Evolutionary conservation across 805 yeast genomes (phyloP), one percentile per base, ranked within the genome.

Genomic region (Metschnikowia henanensis): DNA sequence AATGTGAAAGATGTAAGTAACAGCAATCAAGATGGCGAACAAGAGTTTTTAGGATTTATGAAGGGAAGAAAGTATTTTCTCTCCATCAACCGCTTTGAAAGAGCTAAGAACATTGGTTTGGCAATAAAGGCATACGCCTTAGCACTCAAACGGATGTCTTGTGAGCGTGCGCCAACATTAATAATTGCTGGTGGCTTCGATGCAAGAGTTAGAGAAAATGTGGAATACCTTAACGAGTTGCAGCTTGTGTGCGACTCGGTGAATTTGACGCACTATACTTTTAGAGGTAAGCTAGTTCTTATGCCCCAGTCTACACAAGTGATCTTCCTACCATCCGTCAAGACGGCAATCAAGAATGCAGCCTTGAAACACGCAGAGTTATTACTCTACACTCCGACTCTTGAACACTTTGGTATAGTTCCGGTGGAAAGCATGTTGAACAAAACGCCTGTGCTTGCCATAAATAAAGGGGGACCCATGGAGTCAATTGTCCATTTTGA

Each of bases 361-460:
- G 72, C 94, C 21, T 66, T 94, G 26, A 61, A 74, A 30, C 63
- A 70, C 8, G 73, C 91, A 2, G 74, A 76, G 36, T 53, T 86
- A 43, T 71, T 94, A 18, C 65, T 91, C 35, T 94, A 94, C 60
- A 94, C 99, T 0, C 99, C 99, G 3, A 74, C 86, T 0, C 77
- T 77, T 55, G 99, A 94, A 63, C 99, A 94, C 66, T 94, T 94
- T 60, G 99, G 99, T 12, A 94, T 94, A 51, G 99, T 94, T 8
- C 99, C 99, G 1, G 73, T 94, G 13, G 99, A 94, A 61, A 91
- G 96, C 10, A 91, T 94, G 97, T 75, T 84, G 36, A 73, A 79
- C 45, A 84, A 87, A 22, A 83, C 84, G 0, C 89, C 96, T 0
- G 97, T 91, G 0, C 66, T 94, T 39, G 97, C 97, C 0, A 83